Conservation (phyloP, 1,284 basidiomycete genomes). For the Porogramme epimiltina region DNA sequence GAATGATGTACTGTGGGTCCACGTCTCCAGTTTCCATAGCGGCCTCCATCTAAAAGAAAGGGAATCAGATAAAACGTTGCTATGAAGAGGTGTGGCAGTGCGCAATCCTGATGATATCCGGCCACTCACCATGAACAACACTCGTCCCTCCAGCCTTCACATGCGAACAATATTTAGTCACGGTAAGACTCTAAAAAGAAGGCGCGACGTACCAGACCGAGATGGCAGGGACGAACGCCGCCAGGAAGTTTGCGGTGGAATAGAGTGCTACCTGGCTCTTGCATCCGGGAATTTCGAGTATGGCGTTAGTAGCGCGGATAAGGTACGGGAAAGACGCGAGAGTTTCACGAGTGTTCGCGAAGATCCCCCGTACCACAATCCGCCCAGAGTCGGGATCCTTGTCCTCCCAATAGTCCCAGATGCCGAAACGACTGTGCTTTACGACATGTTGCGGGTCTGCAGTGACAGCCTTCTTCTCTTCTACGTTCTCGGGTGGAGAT, state of each 20-base stretch:
- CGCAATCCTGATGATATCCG: too few species aligned
- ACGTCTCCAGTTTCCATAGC: conserved; percentile 67
- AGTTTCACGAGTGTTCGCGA: conserved; percentile 51
- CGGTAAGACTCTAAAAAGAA: not conserved
- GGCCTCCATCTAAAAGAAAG: conserved; percentile 43
- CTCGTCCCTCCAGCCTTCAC: conserved; percentile 66
- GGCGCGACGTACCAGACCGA: conserved; percentile 49
- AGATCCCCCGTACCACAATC: conserved; percentile 41
- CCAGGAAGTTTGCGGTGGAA: conserved; percentile 42
- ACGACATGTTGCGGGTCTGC: conserved; percentile 31
- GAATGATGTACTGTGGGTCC: conserved; percentile 56
- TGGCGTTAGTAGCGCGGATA: conserved; percentile 65
- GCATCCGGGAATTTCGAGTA: conserved; percentile 55
- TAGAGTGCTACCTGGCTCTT: conserved; percentile 50
- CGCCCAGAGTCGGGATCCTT: conserved; percentile 38
- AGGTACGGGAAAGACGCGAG: conserved; percentile 58
- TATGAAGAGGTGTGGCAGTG: too few species aligned
- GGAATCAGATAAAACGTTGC: not conserved
- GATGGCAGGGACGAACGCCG: conserved; percentile 62
- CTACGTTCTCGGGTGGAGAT: too few species aligned
- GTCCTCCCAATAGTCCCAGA: conserved; percentile 77
- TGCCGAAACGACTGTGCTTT: conserved; percentile 62
- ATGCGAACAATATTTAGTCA: too few species aligned
- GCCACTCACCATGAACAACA: conserved; percentile 45
- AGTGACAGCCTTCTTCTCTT: too few species aligned